phyloP scores from a whole-genome alignment of 225 moss, liverwort and hornwort genomes.

The Polytrichum formosum region DNA sequence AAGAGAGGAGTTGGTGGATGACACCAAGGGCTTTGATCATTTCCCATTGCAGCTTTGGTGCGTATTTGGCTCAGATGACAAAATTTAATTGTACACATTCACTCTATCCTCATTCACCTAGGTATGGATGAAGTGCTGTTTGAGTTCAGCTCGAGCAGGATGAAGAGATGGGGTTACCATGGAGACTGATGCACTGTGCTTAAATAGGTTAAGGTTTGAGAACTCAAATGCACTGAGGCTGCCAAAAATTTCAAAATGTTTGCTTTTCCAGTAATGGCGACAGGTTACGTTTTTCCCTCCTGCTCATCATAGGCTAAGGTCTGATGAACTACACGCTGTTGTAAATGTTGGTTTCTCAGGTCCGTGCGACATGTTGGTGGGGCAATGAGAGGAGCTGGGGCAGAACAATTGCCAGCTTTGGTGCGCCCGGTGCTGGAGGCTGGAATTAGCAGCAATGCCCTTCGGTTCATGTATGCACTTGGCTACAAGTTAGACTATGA shows the following conservation, averaged over 20 bases:
- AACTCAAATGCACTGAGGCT: conserved; percentile 9
- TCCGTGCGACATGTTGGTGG: conserved; percentile 86
- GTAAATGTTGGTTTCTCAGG: conserved; percentile 29
- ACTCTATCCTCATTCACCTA: too few species aligned
- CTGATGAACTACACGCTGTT: conserved; percentile 6
- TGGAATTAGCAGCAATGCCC: conserved; percentile 64
- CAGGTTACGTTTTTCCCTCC: too few species aligned
- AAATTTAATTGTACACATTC: too few species aligned
- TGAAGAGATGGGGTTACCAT: too few species aligned
- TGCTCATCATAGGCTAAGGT: conserved; percentile 8
- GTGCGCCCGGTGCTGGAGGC: conserved; percentile 86
- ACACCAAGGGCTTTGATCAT: too few species aligned
- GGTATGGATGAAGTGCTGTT: too few species aligned
- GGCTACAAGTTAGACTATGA: conserved; percentile 96
- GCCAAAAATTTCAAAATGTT: conserved; percentile 1
- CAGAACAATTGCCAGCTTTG: conserved; percentile 81
- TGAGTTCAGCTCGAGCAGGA: too few species aligned
- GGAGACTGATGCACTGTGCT: too few species aligned
- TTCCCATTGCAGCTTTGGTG: neutral
- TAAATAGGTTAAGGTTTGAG: too few species aligned
- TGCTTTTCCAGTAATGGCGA: too few species aligned
- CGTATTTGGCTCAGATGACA: too few species aligned
- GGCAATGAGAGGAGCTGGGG: conserved; percentile 88
- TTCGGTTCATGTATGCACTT: conserved; percentile 84
- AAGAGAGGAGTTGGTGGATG: too few species aligned